phyloP scores from a whole-genome alignment of 768 basidiomycete genomes.

The Lactifluus volemus region DNA sequence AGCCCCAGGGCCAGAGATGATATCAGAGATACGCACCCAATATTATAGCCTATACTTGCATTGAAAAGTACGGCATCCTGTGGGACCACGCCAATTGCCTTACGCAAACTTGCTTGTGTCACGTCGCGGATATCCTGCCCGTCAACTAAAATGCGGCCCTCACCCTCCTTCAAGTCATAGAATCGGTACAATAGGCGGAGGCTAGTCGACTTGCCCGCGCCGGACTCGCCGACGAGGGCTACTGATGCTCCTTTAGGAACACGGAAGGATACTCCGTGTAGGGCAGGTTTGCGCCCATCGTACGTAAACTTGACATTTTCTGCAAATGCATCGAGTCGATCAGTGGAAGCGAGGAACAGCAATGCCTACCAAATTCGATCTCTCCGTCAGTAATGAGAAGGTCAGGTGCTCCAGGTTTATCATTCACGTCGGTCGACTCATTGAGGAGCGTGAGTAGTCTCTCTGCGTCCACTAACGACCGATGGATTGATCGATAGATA shows the following conservation, averaged over 20 bases:
- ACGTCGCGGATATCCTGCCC: slow-evolving; percentile 74
- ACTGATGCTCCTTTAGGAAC: slow-evolving; percentile 83
- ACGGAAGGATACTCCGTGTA: slow-evolving; percentile 78
- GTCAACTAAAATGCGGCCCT: slow-evolving; percentile 75
- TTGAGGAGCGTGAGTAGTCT: slow-evolving; percentile 72
- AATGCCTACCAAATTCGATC: slow-evolving; percentile 73
- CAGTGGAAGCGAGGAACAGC: neutral
- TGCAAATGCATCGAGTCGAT: slow-evolving; percentile 24
- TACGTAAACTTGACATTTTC: slow-evolving; percentile 87
- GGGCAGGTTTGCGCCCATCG: slow-evolving; percentile 56
- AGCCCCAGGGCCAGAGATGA: neutral
- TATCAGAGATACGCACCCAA: slow-evolving; percentile 39
- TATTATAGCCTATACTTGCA: slow-evolving; percentile 61
- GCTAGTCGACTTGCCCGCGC: slow-evolving; percentile 77
- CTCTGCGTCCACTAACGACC: slow-evolving; percentile 76
- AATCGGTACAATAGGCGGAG: slow-evolving; percentile 86
- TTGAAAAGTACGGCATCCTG: slow-evolving; percentile 77
- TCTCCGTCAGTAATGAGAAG: slow-evolving; percentile 65
- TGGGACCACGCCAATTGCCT: slow-evolving; percentile 39
- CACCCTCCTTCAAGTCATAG: slow-evolving; percentile 77
- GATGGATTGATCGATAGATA: slow-evolving; percentile 69
- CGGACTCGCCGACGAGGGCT: slow-evolving; percentile 81
- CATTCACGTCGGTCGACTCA: slow-evolving; percentile 78
- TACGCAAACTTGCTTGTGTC: slow-evolving; percentile 47
- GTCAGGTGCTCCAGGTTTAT: slow-evolving; percentile 66